Evolutionary conservation across 2,329 filamentous ascomycete species (phyloP), one percentile per base, ranked within the genome.

Genomic region (Chaetomium strumarium): DNA sequence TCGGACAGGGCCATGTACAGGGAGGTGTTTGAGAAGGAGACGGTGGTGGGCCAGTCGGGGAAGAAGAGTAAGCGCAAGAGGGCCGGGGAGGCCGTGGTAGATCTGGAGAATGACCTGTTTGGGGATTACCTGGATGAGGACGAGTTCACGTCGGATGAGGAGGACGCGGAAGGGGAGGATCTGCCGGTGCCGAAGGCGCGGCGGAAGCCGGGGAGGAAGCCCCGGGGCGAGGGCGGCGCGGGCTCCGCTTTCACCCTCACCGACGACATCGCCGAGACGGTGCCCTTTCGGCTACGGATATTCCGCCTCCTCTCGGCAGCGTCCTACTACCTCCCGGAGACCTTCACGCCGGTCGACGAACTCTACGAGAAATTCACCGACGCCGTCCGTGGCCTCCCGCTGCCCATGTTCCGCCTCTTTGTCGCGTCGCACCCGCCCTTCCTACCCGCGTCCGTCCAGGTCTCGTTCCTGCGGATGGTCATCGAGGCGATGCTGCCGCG

Each of bases 1-100:
- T 73, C 79, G 7, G 72, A 64, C 39, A 66, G 76, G 38, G 76
- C 72, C 1, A 72, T 79, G 8, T 90, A 83, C 61, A 74, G 73
- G 2, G 83, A 88, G 62, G 71, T 91, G 4, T 92, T 87, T 70
- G 73, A 77, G 19, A 79, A 80, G 48, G 88, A 91, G 67, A 79
- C 78, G 2, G 75, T 70, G 54, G 72, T 71, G 57, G 67, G 61
- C 45, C 74, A 69, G 56, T 16, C 5, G 9, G 70, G 61, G 56
- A 72, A 61, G 16, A 76, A 61, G 16, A 76, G 71, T 54, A 80
- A 81, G 60, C 70, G 78, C 17, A 80, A 79, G 58, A 67, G 74
- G 33, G 68, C 69, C 3, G 59, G 68, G 3, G 59, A 67, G 19
- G 67, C 67, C 14, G 49, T 45, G 29, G 69, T 84, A 9, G 79